Evolutionary conservation across 2,329 filamentous ascomycete genomes (phyloP).

Genomic region (Leptographium radiaticola): DNA sequence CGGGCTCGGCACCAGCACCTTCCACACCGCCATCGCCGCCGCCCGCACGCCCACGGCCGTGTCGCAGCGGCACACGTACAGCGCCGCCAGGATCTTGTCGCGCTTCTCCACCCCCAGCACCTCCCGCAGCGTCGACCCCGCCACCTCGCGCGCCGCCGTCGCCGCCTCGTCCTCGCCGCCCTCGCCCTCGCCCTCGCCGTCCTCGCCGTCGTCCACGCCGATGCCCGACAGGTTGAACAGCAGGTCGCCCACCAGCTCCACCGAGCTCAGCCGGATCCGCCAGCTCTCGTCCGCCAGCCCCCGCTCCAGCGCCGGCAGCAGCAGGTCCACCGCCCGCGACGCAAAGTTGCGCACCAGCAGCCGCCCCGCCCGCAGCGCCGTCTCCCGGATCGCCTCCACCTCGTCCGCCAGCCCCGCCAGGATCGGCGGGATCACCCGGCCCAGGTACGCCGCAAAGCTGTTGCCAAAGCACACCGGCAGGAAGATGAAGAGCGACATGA

Average conservation of each 20-base stretch:
- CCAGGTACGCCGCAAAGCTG: conserved; percentile 92
- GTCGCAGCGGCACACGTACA: conserved; percentile 96
- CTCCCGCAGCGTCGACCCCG: conserved; percentile 84
- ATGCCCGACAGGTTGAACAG: conserved; percentile 97
- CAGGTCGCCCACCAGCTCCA: conserved; percentile 91
- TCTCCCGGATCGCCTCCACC: conserved; percentile 90
- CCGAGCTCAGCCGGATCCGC: conserved; percentile 93
- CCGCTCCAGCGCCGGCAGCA: conserved; percentile 88
- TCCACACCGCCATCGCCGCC: conserved; percentile 90
- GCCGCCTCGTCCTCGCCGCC: conserved; percentile 59
- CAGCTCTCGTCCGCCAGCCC: conserved; percentile 96
- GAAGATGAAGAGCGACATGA: conserved; percentile 99
- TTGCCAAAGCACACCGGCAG: conserved; percentile 98
- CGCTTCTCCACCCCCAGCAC: conserved; percentile 91
- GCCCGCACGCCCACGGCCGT: conserved; percentile 83
- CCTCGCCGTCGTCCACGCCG: conserved; percentile 50
- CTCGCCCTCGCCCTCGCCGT: conserved; percentile 65
- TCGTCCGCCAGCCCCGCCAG: conserved; percentile 90
- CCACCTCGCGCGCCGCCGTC: conserved; percentile 55
- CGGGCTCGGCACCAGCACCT: conserved; percentile 85
- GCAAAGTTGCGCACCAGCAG: conserved; percentile 98
- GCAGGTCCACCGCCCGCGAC: conserved; percentile 80
- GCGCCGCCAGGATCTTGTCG: conserved; percentile 90
- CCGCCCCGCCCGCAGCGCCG: conserved; percentile 84
- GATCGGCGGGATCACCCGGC: conserved; percentile 90